Evolutionary conservation across 208 protist genomes (phyloP).

Genomic region (Porcisia hertigi): DNA sequence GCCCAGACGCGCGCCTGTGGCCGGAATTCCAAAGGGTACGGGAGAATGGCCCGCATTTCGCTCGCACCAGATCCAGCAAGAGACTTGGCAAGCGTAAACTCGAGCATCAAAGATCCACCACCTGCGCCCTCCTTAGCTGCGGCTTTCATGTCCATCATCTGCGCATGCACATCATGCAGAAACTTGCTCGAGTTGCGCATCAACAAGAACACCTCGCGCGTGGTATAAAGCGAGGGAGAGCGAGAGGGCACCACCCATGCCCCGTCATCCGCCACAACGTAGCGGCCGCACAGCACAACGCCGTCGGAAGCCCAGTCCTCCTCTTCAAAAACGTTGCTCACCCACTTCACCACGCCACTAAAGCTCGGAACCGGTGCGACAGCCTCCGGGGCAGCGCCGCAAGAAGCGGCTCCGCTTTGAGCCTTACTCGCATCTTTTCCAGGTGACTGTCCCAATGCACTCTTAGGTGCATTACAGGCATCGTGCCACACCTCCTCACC

Average conservation of each 20-base stretch:
- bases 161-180: conserved; percentile 59
- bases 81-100: conserved; percentile 66
- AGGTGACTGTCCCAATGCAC: background rate
- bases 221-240: conserved; percentile 42
- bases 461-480: background rate
- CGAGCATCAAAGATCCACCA: conserved; percentile 12
- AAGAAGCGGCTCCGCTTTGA: background rate
- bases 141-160: conserved; percentile 22
- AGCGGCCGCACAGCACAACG: conserved; percentile 78
- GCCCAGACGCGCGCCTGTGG: background rate
- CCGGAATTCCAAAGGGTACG: conserved; percentile 43
- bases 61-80: conserved; percentile 49
- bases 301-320: conserved; percentile 41
- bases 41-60: conserved; percentile 76
- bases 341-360: conserved; percentile 64
- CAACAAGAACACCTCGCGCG: conserved; percentile 74
- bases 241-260: conserved; percentile 76
- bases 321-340: conserved; percentile 30
- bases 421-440: background rate
- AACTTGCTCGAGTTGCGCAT: conserved; percentile 88
- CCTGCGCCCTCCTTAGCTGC: background rate
- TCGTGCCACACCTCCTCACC: conserved; percentile 76
- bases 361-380: conserved; percentile 29
- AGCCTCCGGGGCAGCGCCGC: background rate
- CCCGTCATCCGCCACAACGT: conserved; percentile 79